Percentiles rank a stretch among this genome's conserved stretches.
Conservation (phyloP, 768 basidiomycete genomes). For the Mycena capillaripes region DNA sequence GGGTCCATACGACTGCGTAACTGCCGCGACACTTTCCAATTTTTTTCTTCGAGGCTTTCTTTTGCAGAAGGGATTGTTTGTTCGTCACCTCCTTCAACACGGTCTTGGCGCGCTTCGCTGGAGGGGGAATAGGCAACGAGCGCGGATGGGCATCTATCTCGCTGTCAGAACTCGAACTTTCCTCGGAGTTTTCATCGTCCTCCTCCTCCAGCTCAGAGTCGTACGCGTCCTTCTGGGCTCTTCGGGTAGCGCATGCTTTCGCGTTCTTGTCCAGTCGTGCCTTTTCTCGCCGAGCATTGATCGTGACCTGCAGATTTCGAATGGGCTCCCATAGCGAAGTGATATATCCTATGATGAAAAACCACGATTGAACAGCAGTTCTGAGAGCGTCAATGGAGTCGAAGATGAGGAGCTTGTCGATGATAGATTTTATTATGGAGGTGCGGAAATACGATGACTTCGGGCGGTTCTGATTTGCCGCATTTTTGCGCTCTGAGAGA, state of each 20-base stretch:
- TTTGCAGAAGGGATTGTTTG: no score
- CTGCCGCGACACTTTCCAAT: background rate
- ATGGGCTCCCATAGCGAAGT: background rate
- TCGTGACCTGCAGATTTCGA: background rate
- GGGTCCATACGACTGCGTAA: background rate
- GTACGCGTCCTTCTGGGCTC: background rate
- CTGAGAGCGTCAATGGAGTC: no score
- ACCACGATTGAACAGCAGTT: no score
- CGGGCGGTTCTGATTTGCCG: no score
- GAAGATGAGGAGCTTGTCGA: background rate
- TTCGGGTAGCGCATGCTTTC: background rate
- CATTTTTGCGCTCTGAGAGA: no score
- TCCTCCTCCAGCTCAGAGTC: background rate
- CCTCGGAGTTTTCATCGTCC: background rate
- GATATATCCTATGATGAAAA: background rate
- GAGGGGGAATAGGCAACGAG: conserved; percentile 5
- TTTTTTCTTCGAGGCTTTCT: background rate
- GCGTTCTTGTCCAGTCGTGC: conserved; percentile 1
- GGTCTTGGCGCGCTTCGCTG: background rate
- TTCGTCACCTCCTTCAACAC: background rate
- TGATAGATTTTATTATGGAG: no score
- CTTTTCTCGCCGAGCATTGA: background rate
- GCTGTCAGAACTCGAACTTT: background rate
- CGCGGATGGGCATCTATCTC: background rate
- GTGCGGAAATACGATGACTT: no score